These are phyloP conservation scores for Peronosclerospora sorghi DNA, from an alignment of 352 stramenopile genomes.

Conservation along the genomic window DNA sequence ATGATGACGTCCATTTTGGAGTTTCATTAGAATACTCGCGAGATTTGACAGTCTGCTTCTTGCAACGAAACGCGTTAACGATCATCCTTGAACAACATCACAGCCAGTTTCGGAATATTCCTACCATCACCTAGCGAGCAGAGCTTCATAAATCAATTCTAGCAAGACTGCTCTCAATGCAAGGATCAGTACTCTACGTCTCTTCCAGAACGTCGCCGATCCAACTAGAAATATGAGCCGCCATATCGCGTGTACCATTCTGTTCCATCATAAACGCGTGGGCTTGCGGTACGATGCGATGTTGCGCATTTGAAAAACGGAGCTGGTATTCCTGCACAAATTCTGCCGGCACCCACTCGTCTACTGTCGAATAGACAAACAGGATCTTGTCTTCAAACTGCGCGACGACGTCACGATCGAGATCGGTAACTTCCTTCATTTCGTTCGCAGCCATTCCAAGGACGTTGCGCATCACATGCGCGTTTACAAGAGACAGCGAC, in stretches of 20 bases:
- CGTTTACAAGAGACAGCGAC: conserved; percentile 41
- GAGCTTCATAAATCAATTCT: too few relatives aligned
- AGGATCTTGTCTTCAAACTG: conserved; percentile 39
- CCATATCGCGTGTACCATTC: conserved; percentile 55
- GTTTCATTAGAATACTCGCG: too few relatives aligned
- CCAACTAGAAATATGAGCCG: conserved; percentile 45
- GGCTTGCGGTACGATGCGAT: conserved; percentile 40
- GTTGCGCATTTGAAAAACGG: conserved; percentile 29
- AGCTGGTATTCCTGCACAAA: conserved; percentile 47
- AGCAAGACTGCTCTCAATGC: too few relatives aligned
- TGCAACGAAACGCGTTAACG: too few relatives aligned
- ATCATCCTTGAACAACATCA: too few relatives aligned
- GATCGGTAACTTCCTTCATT: conserved; percentile 36
- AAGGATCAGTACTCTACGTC: conserved; percentile 6
- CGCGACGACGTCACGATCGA: conserved; percentile 31
- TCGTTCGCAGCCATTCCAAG: conserved; percentile 58
- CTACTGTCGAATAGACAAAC: conserved; percentile 57
- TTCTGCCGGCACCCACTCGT: conserved; percentile 56
- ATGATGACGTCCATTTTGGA: too few relatives aligned
- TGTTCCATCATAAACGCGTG: conserved; percentile 75
- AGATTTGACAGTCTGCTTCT: too few relatives aligned
- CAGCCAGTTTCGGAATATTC: too few relatives aligned
- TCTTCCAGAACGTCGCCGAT: conserved; percentile 26
- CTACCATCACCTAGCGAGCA: too few relatives aligned
- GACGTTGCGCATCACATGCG: conserved; percentile 47